Base-by-base conservation (phyloP, 495 filamentous ascomycete species). In the Staphylotrichum tortipilum region DNA sequence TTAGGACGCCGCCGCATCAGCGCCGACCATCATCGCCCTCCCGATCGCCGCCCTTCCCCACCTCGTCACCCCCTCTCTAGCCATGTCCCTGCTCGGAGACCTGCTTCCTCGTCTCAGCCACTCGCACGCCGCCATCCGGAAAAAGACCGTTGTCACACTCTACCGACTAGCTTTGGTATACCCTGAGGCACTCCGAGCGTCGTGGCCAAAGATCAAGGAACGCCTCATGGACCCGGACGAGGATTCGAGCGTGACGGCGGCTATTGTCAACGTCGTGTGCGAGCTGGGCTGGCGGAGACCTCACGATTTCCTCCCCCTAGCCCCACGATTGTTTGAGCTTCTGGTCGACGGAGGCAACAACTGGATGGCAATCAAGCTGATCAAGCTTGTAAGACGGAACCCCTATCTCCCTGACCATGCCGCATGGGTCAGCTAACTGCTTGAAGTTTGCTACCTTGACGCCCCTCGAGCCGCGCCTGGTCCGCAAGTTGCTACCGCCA, bases 291-390 rank as follows among this genome's bases (percentile, higher is more conserved):
- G 91, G 83, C 77, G 92, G 54, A 79, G 94, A 52, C 92, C 92
- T 2, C 82, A 86, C 52, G 94, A 98, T 62, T 97, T 97, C 56
- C 76, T 98, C 3, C 85, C 94, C 7, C 70, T 98, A 12, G 92
- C 92, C 5, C 92, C 94, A 10, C 77, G 92, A 43, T 70, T 98
- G 28, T 98, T 97, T 54, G 88, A 94, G 45, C 72, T 98, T 10
- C 71, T 98, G 9, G 89, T 95, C n/a, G 85, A 91, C 44, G 80
- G 88, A 26, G 86, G 84, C 6, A 97, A 98, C 63, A 98, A 98
- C 68, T 98, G 92, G 92, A 97, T 98, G 91, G 90, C 89, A 28
- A 97, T 98, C 61, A 98, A 98, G 59, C 79, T 97, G 47, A 98
- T 98, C 61, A 98, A 98, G 65, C 78, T 98, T 43, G 89, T 92